Evolutionary conservation across 345 rosid species (phyloP), one percentile per base, ranked within the genome.

Genomic region (Geranium rotundifolium): DNA sequence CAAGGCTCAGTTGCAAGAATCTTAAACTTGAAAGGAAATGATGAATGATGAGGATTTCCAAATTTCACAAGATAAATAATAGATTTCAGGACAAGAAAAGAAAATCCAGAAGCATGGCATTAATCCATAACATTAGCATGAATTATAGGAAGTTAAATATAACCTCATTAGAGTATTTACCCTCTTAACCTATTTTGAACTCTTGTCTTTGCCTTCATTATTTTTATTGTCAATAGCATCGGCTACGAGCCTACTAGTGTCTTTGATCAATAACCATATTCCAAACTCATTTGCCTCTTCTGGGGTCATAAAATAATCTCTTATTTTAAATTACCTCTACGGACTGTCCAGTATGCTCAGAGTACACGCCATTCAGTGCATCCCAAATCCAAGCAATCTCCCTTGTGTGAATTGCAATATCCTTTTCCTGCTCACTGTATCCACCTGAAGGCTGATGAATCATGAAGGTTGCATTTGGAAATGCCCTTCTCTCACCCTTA

Each of bases 361-460:
- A 55, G 60, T 90, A 90, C 70, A 95, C 69, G 19, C 69, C 84
- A 79, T 90, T 90, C 68, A 95, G 78, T 0, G 87, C 55, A 72
- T 90, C 97, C 97, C 99, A 90, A 56, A 95, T 77, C 54, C 91
- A 85, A 71, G 90, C 88, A 60, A 95, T 95, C 81, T 95, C 92
- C 73, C 90, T 85, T 0, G 99, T 90, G 60, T 90, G 97, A 69
- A 90, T 93, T 3, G 88, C 84, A 77, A 95, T 80, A 70, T 93
- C 99, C 72, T 84, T 86, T 31, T 95, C 99, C 81, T 93, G 99
- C 9, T 96, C 97, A 18, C 90, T 84, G 68, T 95, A 95, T 19
- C 99, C 99, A 23, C 96, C 99, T 4, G 99, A 95, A 59, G 99
- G 99, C 76, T 95, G 97, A 71, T 90, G 99, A 78, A 95, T 84